Evolutionary conservation across 257 asterid species (phyloP), one percentile per base, ranked within the genome.

Genomic region (Eustoma russellianum): DNA sequence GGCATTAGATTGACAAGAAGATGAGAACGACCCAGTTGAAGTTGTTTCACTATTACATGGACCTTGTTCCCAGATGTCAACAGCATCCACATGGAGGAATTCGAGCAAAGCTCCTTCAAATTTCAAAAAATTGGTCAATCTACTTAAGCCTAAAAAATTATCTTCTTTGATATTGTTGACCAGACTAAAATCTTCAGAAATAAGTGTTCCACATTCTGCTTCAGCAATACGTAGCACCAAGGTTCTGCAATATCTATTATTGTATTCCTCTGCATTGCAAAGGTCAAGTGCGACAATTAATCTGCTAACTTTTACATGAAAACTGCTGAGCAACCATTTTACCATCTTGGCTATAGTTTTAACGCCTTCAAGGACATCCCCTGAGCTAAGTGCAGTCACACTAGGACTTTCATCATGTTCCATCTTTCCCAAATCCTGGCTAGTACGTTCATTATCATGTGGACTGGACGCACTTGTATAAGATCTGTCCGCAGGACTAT

Each of bases 351-450:
- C 99, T 63, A 92, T 72, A 54, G 97, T 83, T 76, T 88, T 92
- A 52, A 85, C 99, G 65, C 99, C 99, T 76, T 92, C 99, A 54
- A 85, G 99, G 83, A 92, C 97, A 70, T 88, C 92, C 61, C 76
- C 72, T 50, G 88, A 56, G 62, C 76, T 62, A 64, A 56, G 75
- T 38, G 64, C 65, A 47, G 43, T 62, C 65, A 68, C 73, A 50
- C 62, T 58, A 51, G 63, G 61, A 15, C 47, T 59, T 51, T 65
- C 60, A 52, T 70, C 91, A 38, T 61, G 72, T 33, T 77, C 85
- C 56, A 52, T 52, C 68, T 72, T 85, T 50, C 74, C 68, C 28
- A 38, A 48, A 60, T 57, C 72, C 56, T 62, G 81, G 67, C 59
- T 61, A 41, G 55, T 63, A 53, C 44, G 60, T 56, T 40, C 19